phyloP scores from a whole-genome alignment of 208 protist species.

The Entamoeba moshkovskii region DNA sequence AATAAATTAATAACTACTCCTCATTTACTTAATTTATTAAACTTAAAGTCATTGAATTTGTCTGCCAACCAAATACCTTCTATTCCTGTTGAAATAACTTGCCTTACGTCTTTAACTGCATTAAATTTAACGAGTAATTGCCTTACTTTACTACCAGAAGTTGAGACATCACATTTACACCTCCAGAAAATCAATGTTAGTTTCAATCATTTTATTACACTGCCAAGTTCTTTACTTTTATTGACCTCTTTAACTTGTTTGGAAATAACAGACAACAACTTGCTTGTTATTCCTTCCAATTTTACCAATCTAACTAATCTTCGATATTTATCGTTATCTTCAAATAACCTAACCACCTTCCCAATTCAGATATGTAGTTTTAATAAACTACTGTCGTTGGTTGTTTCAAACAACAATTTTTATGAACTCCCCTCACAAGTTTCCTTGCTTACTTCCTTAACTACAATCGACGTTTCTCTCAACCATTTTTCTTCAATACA shows the following conservation, averaged over 20 bases:
- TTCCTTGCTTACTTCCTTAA: no score
- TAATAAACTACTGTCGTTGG: no score
- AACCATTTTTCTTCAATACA: no score
- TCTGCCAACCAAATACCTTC: not conserved
- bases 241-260: not conserved
- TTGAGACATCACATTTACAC: not conserved
- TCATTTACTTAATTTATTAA: not conserved
- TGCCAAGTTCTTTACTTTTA: not conserved
- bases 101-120: not conserved
- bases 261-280: not conserved
- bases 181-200: not conserved
- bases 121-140: not conserved
- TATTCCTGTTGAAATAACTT: not conserved
- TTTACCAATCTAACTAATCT: not conserved
- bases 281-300: not conserved
- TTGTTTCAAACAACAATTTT: no score
- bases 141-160: not conserved
- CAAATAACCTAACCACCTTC: no score
- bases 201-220: not conserved
- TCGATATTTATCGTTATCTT: not conserved
- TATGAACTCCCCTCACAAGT: no score
- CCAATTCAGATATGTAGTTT: no score
- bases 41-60: not conserved
- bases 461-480: no score
- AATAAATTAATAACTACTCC: not conserved